Evolutionary conservation across 768 basidiomycete genomes (phyloP).

Genomic region (Amanita inopinata): DNA sequence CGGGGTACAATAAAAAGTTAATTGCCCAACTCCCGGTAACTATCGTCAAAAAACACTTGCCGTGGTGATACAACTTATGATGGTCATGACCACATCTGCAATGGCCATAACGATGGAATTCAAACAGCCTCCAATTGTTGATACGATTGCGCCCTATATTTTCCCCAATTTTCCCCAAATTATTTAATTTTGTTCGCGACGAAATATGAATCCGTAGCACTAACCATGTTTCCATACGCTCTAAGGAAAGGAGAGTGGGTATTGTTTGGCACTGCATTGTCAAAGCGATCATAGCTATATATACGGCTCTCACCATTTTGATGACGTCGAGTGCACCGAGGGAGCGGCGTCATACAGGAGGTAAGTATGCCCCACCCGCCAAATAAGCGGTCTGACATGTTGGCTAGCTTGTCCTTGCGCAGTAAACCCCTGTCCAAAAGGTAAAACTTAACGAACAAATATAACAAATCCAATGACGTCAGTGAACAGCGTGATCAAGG

Average conservation of each 20-base stretch:
- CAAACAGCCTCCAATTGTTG: slow-evolving; percentile 53
- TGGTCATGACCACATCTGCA: slow-evolving; percentile 47
- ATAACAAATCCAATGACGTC: no score
- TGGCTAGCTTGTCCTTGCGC: no score
- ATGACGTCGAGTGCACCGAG: neutral
- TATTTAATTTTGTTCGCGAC: no score
- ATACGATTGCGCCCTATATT: slow-evolving; percentile 55
- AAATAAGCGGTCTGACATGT: neutral
- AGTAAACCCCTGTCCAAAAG: no score
- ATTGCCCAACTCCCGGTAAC: no score
- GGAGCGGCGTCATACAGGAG: neutral
- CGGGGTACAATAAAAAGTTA: neutral
- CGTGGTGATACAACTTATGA: slow-evolving; percentile 48
- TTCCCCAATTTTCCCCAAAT: no score
- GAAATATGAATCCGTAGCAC: no score
- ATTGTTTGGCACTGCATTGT: neutral
- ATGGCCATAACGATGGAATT: slow-evolving; percentile 53
- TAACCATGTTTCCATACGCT: no score
- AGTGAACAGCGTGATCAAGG: no score
- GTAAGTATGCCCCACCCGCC: neutral
- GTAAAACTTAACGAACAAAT: no score
- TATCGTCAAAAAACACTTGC: slow-evolving; percentile 35
- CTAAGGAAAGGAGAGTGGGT: no score
- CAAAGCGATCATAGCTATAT: neutral
- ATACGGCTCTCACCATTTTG: neutral